Conservation (phyloP, 1,139 yeast species). For the Pneumocystis jirovecii region DNA sequence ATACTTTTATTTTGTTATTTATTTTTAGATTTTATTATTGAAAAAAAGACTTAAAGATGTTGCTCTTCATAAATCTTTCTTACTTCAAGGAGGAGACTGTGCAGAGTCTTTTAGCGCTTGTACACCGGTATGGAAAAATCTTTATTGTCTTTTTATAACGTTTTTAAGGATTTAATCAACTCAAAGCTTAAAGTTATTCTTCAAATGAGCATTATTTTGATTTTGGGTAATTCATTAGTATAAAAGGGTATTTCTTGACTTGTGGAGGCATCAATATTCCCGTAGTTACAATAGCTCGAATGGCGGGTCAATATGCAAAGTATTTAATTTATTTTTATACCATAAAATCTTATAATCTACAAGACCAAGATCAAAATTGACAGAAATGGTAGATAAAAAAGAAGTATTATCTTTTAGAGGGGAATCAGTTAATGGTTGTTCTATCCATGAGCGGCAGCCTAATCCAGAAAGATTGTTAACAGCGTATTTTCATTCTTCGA, state of each 20-base stretch:
- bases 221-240: constrained; percentile 24
- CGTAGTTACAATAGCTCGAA: constrained; percentile 30
- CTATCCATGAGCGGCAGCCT: constrained; percentile 26
- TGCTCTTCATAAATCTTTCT: constrained; percentile 30
- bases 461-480: constrained; percentile 30
- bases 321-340: constrained; percentile 1
- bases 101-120: constrained; percentile 34
- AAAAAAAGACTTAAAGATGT: constrained; percentile 26
- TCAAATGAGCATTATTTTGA: constrained; percentile 31
- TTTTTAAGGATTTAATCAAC: constrained; percentile 22
- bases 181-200: constrained; percentile 29
- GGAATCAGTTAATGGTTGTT: constrained; percentile 32
- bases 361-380: constrained; percentile 28
- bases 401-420: constrained; percentile 30
- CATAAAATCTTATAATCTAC: not conserved
- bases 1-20: not conserved
- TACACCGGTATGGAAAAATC: constrained; percentile 1
- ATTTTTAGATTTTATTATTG: constrained; percentile 21
- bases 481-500: constrained; percentile 33
- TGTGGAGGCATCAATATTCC: constrained; percentile 8
- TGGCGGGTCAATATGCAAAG: constrained; percentile 35
- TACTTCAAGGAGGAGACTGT: constrained; percentile 35
- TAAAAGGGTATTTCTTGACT: not conserved
- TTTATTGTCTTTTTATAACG: not conserved
- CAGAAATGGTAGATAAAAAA: constrained; percentile 29